Evolutionary conservation across 2,329 filamentous ascomycete genomes (phyloP).

Genomic region (Aaosphaeria arxii): DNA sequence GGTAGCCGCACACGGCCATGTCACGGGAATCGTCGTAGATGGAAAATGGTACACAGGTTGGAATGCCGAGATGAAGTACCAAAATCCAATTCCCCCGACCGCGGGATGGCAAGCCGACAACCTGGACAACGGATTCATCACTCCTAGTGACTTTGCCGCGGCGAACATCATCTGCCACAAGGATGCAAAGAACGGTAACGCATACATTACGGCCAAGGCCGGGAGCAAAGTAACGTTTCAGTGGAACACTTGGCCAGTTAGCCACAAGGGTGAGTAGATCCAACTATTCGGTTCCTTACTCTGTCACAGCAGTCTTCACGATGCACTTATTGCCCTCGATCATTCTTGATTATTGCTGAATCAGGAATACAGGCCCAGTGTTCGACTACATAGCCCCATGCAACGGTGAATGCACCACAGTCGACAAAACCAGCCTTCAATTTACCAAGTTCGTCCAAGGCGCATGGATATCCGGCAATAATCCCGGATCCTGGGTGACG

Average conservation of each 20-base stretch:
- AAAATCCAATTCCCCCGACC: conserved; percentile 25
- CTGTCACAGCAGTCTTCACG: not conserved
- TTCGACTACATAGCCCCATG: conserved; percentile 35
- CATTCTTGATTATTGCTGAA: not conserved
- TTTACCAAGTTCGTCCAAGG: conserved; percentile 31
- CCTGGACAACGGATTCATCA: conserved; percentile 36
- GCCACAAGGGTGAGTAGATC: conserved; percentile 15
- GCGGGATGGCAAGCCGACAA: conserved; percentile 34
- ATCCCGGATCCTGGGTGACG: conserved; percentile 31
- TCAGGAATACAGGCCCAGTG: conserved; percentile 28
- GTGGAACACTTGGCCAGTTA: conserved; percentile 30
- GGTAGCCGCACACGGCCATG: conserved; percentile 29
- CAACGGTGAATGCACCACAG: conserved; percentile 22
- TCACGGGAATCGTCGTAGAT: conserved; percentile 24
- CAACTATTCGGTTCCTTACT: not conserved
- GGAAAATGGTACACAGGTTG: conserved; percentile 27
- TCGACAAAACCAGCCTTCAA: conserved; percentile 16
- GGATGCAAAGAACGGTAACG: conserved; percentile 24
- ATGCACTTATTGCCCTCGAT: not conserved
- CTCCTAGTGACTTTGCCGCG: conserved; percentile 20
- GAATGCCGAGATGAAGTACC: conserved; percentile 27
- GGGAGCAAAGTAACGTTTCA: conserved; percentile 30
- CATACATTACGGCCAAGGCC: conserved; percentile 29
- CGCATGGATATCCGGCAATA: conserved; percentile 20
- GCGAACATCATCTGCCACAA: conserved; percentile 38